Percentiles rank a stretch among this genome's conserved stretches.
These are phyloP conservation scores for Hanseniaspora mollemarum DNA, from an alignment of 805 yeast genomes.

Conservation along the genomic window DNA sequence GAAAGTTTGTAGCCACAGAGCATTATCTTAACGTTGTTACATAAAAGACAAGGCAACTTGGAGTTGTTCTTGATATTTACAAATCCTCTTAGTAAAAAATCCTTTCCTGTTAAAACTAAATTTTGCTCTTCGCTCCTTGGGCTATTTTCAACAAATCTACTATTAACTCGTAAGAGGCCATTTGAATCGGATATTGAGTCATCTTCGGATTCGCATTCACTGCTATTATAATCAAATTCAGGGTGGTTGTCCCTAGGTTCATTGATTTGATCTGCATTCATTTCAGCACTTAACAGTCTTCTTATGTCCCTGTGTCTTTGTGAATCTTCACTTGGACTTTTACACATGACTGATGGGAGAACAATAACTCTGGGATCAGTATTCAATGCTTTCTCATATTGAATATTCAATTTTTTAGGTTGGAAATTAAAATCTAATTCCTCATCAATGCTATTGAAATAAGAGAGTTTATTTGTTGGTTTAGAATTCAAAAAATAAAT, in stretches of 20 bases:
- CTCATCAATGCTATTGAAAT: background rate
- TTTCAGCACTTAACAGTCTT: background rate
- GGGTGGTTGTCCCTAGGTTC: background rate
- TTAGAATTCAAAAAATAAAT: background rate
- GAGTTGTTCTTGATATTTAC: background rate
- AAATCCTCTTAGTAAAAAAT: background rate
- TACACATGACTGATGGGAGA: conserved; percentile 7
- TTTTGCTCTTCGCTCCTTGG: background rate
- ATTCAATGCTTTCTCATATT: conserved; percentile 5
- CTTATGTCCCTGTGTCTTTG: background rate
- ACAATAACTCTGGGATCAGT: conserved; percentile 4
- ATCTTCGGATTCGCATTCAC: background rate
- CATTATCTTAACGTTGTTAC: conserved; percentile 5
- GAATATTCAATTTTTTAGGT: background rate
- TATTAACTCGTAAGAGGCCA: background rate
- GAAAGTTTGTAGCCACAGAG: conserved; percentile 14
- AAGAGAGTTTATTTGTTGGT: background rate
- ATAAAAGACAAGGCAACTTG: background rate
- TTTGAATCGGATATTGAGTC: background rate
- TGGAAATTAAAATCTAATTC: background rate
- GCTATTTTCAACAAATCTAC: background rate
- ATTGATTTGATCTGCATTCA: background rate
- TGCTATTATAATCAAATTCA: background rate
- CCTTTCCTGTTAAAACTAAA: background rate
- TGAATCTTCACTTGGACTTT: conserved; percentile 8